phyloP scores from a whole-genome alignment of 345 rosid genomes.

The Hibiscus syriacus region DNA sequence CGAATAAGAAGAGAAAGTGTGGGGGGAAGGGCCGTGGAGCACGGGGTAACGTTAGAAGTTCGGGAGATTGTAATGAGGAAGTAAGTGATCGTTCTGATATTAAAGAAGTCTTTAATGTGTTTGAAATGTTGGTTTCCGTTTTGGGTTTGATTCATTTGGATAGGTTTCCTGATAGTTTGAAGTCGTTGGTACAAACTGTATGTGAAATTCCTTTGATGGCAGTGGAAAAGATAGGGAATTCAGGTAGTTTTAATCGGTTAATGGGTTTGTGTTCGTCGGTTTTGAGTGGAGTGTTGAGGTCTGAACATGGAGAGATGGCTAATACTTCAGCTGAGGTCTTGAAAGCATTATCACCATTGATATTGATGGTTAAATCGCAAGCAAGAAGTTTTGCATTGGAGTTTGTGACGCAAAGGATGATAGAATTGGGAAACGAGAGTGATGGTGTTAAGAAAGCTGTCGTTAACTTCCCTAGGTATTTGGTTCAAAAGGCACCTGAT shows the following conservation, averaged over 20 bases:
- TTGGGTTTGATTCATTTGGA: slow-evolving; percentile 62
- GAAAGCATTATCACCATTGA: slow-evolving; percentile 54
- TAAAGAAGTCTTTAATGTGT: slow-evolving; percentile 31
- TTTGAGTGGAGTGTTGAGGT: slow-evolving; percentile 40
- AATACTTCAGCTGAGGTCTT: slow-evolving; percentile 61
- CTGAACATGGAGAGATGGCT: slow-evolving; percentile 60
- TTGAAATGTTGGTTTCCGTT: slow-evolving; percentile 46
- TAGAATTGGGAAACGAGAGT: slow-evolving; percentile 26
- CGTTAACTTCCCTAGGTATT: slow-evolving; percentile 55
- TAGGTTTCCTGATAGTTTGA: slow-evolving; percentile 73
- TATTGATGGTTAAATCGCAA: slow-evolving; percentile 52
- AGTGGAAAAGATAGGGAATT: slow-evolving; percentile 28
- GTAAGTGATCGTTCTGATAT: slow-evolving; percentile 31
- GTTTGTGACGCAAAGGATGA: slow-evolving; percentile 40
- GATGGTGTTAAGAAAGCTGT: slow-evolving; percentile 46
- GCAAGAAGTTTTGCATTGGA: slow-evolving; percentile 62
- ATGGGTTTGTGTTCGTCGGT: slow-evolving; percentile 44
- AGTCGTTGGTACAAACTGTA: slow-evolving; percentile 60
- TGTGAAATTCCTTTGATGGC: slow-evolving; percentile 52
- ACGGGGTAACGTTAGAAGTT: slow-evolving; percentile 7
- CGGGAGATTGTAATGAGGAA: slow-evolving; percentile 18
- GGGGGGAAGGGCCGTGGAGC: slow-evolving; percentile 22
- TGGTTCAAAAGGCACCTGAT: slow-evolving; percentile 77
- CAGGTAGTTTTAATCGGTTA: slow-evolving; percentile 27
- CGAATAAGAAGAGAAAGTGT: slow-evolving; percentile 2